phyloP scores from a whole-genome alignment of 2,329 filamentous ascomycete genomes.

The Xylariaceae sp. region DNA sequence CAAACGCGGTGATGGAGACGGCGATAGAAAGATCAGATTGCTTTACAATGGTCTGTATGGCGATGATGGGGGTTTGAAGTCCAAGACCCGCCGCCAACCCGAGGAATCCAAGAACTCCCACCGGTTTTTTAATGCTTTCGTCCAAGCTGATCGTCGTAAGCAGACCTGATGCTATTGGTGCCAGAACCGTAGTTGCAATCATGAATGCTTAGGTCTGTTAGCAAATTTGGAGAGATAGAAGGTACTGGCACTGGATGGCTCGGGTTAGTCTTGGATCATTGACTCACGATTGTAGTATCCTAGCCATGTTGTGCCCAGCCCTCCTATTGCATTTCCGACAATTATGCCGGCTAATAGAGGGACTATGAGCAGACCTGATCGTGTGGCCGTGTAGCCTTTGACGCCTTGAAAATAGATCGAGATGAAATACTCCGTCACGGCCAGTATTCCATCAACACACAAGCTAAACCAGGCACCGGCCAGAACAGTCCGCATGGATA shows the following conservation, averaged over 20 bases:
- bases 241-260: not conserved
- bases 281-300: too few species aligned
- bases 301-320: too few species aligned
- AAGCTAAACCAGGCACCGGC: conserved; percentile 17
- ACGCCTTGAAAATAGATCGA: too few species aligned
- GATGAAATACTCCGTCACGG: conserved; percentile 23
- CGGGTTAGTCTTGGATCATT: too few species aligned
- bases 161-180: conserved; percentile 19
- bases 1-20: conserved; percentile 10
- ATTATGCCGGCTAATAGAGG: too few species aligned
- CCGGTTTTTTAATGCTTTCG: conserved; percentile 8
- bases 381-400: too few species aligned
- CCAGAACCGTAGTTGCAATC: conserved; percentile 17
- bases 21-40: conserved; percentile 7
- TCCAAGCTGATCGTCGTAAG: conserved; percentile 18
- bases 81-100: conserved; percentile 13
- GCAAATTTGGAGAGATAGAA: not conserved
- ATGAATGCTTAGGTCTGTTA: conserved; percentile 19
- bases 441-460: conserved; percentile 14
- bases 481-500: conserved; percentile 8
- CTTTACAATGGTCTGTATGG: conserved; percentile 19
- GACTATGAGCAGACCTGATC: too few species aligned
- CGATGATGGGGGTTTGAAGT: conserved; percentile 16
- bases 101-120: conserved; percentile 14
- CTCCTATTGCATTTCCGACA: too few species aligned